Evolutionary conservation across 139 green algal species (phyloP).

Genomic region (Chlamydomonas incerta): DNA sequence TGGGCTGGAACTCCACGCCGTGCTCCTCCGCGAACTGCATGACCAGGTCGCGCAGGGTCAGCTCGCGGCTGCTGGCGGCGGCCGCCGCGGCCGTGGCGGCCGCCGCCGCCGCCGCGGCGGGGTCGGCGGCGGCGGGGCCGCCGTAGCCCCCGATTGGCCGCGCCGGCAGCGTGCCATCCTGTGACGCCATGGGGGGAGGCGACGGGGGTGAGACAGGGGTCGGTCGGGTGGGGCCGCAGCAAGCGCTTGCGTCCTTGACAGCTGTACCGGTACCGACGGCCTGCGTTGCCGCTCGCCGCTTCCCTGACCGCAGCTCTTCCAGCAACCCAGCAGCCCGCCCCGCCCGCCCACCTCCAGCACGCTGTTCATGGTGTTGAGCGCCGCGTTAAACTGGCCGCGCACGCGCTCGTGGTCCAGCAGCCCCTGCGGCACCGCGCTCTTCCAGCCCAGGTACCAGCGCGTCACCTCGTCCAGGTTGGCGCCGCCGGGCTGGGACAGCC

Average conservation of each 20-base stretch:
- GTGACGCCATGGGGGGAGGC: too few relatives aligned
- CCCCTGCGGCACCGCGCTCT: conserved; percentile 62
- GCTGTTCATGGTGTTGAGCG: conserved; percentile 93
- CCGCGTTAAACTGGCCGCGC: conserved; percentile 77
- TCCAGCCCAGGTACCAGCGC: conserved; percentile 95
- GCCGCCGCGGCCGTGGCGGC: conserved; percentile 6
- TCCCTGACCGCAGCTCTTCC: too few relatives aligned
- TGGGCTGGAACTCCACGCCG: conserved; percentile 91
- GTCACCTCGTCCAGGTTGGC: conserved; percentile 94
- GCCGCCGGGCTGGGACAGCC: conserved; percentile 70
- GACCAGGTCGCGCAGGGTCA: conserved; percentile 83
- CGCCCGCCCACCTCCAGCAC: conserved; percentile 71
- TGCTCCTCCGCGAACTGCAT: conserved; percentile 85
- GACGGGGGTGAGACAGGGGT: not conserved
- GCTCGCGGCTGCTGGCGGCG: conserved; percentile 36
- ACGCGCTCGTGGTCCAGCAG: conserved; percentile 86
- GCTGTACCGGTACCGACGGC: too few relatives aligned
- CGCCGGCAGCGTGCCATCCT: conserved; percentile 30
- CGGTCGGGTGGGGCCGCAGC: not conserved
- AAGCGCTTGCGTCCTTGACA: too few relatives aligned
- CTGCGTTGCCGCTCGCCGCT: too few relatives aligned
- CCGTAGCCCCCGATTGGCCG: not conserved
- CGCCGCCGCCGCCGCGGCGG: not conserved
- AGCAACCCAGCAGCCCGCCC: too few relatives aligned
- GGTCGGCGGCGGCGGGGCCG: not conserved